phyloP scores from a whole-genome alignment of 2,329 filamentous ascomycete species.

The Penicillium corylophilum region DNA sequence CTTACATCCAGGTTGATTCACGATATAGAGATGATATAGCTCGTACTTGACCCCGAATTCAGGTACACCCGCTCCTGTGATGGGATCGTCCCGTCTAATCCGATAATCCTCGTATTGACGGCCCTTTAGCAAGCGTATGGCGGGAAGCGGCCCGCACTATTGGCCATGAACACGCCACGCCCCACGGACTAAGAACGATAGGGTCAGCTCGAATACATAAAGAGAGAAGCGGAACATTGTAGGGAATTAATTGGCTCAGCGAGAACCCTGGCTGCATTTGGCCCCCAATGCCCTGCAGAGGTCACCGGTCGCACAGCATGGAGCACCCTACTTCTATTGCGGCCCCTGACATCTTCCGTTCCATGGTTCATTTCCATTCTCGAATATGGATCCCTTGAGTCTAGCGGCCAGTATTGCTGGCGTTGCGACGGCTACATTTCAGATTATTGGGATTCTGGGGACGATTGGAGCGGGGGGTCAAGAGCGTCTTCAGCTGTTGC shows the following conservation, averaged over 20 bases:
- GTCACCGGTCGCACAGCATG: neutral
- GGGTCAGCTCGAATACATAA: neutral
- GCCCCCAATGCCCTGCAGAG: conserved; percentile 2
- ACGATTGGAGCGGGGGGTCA: conserved; percentile 8
- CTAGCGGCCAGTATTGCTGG: conserved; percentile 14
- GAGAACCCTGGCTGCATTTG: neutral
- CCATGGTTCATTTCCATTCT: neutral
- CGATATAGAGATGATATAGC: neutral
- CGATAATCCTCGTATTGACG: neutral
- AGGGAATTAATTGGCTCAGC: neutral
- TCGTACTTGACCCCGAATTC: neutral
- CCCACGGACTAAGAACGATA: neutral
- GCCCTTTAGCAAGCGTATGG: neutral
- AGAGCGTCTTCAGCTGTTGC: conserved; percentile 11
- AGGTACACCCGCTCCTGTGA: neutral
- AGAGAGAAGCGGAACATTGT: neutral
- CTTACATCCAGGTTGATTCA: neutral
- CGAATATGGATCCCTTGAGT: conserved; percentile 15
- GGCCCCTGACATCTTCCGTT: neutral
- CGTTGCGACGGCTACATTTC: conserved; percentile 12
- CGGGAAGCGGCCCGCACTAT: neutral
- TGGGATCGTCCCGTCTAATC: neutral
- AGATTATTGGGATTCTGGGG: conserved; percentile 13
- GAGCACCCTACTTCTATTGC: neutral
- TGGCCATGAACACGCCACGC: neutral